phyloP scores from a whole-genome alignment of 495 filamentous ascomycete species.

The Aspergillus conjunctus region DNA sequence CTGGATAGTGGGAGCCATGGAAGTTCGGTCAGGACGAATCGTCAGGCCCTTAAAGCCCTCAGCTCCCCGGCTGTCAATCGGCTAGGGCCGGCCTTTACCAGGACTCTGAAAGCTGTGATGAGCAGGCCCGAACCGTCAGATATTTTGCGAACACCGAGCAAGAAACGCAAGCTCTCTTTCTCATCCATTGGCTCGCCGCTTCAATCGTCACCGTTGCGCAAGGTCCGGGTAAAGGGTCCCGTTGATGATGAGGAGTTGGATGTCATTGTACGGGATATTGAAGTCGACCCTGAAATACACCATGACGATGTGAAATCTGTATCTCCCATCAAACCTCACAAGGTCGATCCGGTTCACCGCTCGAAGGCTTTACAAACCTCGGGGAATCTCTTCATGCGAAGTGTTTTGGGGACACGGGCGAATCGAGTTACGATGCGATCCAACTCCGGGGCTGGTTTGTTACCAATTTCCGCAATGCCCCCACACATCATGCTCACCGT shows the following conservation, averaged over 20 bases:
- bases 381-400: slow-evolving; percentile 46
- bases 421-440: slow-evolving; percentile 41
- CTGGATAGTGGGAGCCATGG: slow-evolving; percentile 46
- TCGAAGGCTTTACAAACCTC: slow-evolving; percentile 46
- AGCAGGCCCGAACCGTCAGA: slow-evolving; percentile 36
- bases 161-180: slow-evolving; percentile 48
- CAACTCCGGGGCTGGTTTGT: slow-evolving; percentile 48
- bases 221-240: slow-evolving; percentile 39
- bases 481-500: slow-evolving; percentile 23
- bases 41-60: slow-evolving; percentile 70
- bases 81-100: slow-evolving; percentile 49
- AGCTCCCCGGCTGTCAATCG: slow-evolving; percentile 65
- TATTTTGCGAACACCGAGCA: slow-evolving; percentile 40
- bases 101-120: slow-evolving; percentile 40
- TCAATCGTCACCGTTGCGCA: slow-evolving; percentile 58
- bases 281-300: slow-evolving; percentile 24
- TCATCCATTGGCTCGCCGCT: slow-evolving; percentile 53
- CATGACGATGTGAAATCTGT: slow-evolving; percentile 20
- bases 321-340: slow-evolving; percentile 27
- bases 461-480: slow-evolving; percentile 12
- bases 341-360: slow-evolving; percentile 43
- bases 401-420: slow-evolving; percentile 37
- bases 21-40: slow-evolving; percentile 52
- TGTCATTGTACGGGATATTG: slow-evolving; percentile 35
- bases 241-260: slow-evolving; percentile 39